Evolutionary conservation across 2,329 filamentous ascomycete genomes (phyloP).

Genomic region (Aspergillus tanneri): DNA sequence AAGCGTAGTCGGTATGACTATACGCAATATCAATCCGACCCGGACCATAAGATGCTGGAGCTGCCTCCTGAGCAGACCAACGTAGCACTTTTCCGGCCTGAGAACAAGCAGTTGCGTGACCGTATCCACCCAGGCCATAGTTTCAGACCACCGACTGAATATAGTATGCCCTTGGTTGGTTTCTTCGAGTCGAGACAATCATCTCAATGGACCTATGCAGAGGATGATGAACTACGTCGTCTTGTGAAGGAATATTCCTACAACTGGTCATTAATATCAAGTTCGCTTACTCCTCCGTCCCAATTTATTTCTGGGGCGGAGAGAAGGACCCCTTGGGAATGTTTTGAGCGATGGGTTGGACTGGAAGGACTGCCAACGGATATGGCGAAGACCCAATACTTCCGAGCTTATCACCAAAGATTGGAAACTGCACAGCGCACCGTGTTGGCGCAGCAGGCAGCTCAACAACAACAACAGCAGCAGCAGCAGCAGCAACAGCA

Average conservation of each 20-base stretch:
- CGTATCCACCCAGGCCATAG: slow-evolving; percentile 87
- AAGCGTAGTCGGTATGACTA: slow-evolving; percentile 86
- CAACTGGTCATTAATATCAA: slow-evolving; percentile 95
- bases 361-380: slow-evolving; percentile 87
- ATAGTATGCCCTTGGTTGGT: slow-evolving; percentile 80
- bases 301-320: slow-evolving; percentile 82
- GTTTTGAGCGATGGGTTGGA: slow-evolving; percentile 94
- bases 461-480: slow-evolving; percentile 47
- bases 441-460: slow-evolving; percentile 58
- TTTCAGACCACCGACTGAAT: slow-evolving; percentile 88
- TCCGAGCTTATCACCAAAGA: slow-evolving; percentile 69
- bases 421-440: slow-evolving; percentile 63
- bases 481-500: slow-evolving; percentile 50
- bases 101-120: slow-evolving; percentile 86
- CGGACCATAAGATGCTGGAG: slow-evolving; percentile 52
- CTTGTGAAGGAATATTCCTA: slow-evolving; percentile 92
- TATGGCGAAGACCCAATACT: slow-evolving; percentile 94
- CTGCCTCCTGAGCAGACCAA: slow-evolving; percentile 68
- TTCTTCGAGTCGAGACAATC: slow-evolving; percentile 87
- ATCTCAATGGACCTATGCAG: slow-evolving; percentile 86
- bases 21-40: slow-evolving; percentile 67
- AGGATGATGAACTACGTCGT: slow-evolving; percentile 84
- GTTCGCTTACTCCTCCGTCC: slow-evolving; percentile 71
- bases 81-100: slow-evolving; percentile 83
- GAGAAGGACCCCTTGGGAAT: slow-evolving; percentile 94